phyloP scores from a whole-genome alignment of 768 basidiomycete genomes.

The Rickenella mellea region DNA sequence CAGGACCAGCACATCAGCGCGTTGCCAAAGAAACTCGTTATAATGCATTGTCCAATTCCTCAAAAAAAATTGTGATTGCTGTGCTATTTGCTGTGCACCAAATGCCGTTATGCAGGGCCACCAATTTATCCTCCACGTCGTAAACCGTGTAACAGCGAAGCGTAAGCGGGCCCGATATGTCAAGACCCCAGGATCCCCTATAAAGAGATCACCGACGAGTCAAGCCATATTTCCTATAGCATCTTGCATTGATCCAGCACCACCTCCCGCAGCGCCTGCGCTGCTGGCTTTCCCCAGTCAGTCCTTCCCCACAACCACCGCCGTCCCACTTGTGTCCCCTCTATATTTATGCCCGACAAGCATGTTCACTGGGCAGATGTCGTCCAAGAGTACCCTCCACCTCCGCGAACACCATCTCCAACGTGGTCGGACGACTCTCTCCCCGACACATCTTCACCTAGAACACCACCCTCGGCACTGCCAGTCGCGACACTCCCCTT shows the following conservation, averaged over 20 bases:
- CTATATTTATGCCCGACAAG: background rate
- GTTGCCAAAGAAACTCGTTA: no score
- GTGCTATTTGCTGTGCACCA: no score
- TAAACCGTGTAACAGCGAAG: no score
- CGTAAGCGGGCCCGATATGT: background rate
- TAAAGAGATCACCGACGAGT: background rate
- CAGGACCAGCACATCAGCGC: no score
- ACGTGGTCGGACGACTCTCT: background rate
- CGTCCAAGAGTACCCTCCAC: background rate
- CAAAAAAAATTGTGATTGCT: no score
- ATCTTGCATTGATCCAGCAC: background rate
- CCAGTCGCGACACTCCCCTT: background rate
- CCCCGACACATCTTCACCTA: background rate
- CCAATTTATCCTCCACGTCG: no score
- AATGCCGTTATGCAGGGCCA: no score
- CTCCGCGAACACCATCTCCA: background rate
- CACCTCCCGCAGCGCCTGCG: background rate
- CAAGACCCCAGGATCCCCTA: no score
- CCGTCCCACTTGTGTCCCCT: background rate
- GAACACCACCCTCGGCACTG: slow-evolving; percentile 2
- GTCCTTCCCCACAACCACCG: background rate
- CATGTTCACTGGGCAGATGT: slow-evolving; percentile 1
- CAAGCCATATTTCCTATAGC: background rate
- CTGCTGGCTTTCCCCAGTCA: background rate
- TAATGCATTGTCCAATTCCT: no score